phyloP scores from a whole-genome alignment of 2,329 filamentous ascomycete genomes.

The Ilyonectria mors-panacis region DNA sequence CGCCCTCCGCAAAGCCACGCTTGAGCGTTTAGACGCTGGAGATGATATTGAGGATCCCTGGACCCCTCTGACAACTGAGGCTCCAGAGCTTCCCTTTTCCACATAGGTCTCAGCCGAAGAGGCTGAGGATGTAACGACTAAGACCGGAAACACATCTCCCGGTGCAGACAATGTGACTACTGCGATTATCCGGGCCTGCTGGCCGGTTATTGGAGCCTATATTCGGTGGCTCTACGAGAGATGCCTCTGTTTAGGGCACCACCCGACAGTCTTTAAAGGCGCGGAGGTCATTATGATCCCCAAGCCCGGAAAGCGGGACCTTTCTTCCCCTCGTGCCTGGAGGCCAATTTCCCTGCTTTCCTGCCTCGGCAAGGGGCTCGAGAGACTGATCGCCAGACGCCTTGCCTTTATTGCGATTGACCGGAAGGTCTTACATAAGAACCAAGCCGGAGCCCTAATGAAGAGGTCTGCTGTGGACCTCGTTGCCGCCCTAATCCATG shows the following conservation, averaged over 20 bases:
- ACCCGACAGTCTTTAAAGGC: conserved; percentile 38
- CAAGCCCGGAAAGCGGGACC: conserved; percentile 42
- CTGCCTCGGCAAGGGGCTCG: too few species aligned
- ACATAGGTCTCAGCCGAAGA: too few species aligned
- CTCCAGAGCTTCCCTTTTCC: too few species aligned
- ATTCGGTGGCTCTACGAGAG: conserved; percentile 34
- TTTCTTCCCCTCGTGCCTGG: conserved; percentile 35
- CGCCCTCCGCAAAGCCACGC: conserved; percentile 2
- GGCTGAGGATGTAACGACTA: too few species aligned
- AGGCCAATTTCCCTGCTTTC: conserved; percentile 46
- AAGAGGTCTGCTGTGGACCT: conserved; percentile 31
- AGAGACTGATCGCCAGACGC: too few species aligned
- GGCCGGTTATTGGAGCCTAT: conserved; percentile 24
- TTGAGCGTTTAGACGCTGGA: too few species aligned
- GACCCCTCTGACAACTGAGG: too few species aligned
- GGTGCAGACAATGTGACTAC: conserved; percentile 40
- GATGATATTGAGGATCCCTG: too few species aligned
- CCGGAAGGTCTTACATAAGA: conserved; percentile 30
- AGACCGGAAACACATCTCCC: conserved; percentile 39
- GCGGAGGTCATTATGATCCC: conserved; percentile 45
- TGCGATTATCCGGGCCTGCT: conserved; percentile 29
- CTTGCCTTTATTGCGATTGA: conserved; percentile 2
- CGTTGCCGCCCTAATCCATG: too few species aligned
- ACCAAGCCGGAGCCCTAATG: conserved; percentile 42
- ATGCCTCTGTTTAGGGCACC: conserved; percentile 35